These are phyloP conservation scores for Tremella mesenterica DNA, from an alignment of 768 basidiomycete species.

Conservation along the genomic window DNA sequence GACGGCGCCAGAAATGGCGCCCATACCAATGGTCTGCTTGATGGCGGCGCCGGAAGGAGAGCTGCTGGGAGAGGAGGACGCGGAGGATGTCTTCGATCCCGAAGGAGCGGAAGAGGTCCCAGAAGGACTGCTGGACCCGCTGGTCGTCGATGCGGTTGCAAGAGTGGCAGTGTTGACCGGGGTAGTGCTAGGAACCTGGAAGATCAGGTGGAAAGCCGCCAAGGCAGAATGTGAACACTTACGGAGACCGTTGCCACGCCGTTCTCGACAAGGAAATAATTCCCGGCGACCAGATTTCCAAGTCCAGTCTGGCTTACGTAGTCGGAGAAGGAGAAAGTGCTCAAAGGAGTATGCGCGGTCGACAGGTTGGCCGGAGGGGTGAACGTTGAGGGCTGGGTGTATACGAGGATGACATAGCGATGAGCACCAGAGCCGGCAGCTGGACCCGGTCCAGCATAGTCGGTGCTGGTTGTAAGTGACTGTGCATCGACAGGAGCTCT, in stretches of 20 bases:
- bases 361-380: slow-evolving; percentile 55
- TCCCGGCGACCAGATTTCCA: slow-evolving; percentile 58
- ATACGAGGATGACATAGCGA: slow-evolving; percentile 63
- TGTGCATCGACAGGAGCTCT: too few species aligned
- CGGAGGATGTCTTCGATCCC: slow-evolving; percentile 17
- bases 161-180: slow-evolving; percentile 60
- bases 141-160: slow-evolving; percentile 25
- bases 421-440: slow-evolving; percentile 63
- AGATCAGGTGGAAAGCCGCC: neutral
- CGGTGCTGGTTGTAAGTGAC: slow-evolving; percentile 48
- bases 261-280: slow-evolving; percentile 65
- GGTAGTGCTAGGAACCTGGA: slow-evolving; percentile 50
- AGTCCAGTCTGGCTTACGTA: slow-evolving; percentile 56
- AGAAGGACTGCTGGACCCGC: too few species aligned
- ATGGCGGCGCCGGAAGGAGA: slow-evolving; percentile 15
- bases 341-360: slow-evolving; percentile 51
- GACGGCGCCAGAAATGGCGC: neutral
- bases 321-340: slow-evolving; percentile 52
- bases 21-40: neutral
- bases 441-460: slow-evolving; percentile 65
- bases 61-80: slow-evolving; percentile 20
- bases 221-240: slow-evolving; percentile 18
- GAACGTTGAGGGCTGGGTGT: slow-evolving; percentile 59
- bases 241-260: slow-evolving; percentile 54
- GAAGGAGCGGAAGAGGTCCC: too few species aligned